These are phyloP conservation scores for Aspergillus brasiliensis DNA, from an alignment of 2,329 filamentous ascomycete genomes.

Conservation along the genomic window DNA sequence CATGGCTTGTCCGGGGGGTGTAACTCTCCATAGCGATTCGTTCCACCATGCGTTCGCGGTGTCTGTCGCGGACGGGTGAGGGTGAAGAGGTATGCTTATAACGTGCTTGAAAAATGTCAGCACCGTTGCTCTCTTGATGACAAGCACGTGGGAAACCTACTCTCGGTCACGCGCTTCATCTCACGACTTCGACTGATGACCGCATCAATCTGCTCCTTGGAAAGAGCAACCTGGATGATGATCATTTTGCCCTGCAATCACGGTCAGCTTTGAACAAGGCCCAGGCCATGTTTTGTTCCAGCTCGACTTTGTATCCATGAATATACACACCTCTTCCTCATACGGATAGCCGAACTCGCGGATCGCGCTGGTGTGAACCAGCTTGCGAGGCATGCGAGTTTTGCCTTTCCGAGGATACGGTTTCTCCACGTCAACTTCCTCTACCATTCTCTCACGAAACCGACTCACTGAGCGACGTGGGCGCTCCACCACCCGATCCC, in stretches of 20 bases:
- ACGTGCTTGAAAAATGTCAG: slow-evolving; percentile 23
- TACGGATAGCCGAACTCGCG: slow-evolving; percentile 85
- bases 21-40: slow-evolving; percentile 31
- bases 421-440: slow-evolving; percentile 41
- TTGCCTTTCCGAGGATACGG: slow-evolving; percentile 80
- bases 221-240: slow-evolving; percentile 79
- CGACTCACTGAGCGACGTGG: slow-evolving; percentile 50
- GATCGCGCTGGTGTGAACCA: slow-evolving; percentile 79
- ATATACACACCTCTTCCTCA: slow-evolving; percentile 71
- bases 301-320: background rate
- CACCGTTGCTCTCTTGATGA: background rate
- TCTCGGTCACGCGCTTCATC: slow-evolving; percentile 36
- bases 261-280: slow-evolving; percentile 1
- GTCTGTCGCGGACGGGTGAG: slow-evolving; percentile 27
- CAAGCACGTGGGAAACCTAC: slow-evolving; percentile 26
- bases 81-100: slow-evolving; percentile 24
- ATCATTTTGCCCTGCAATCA: slow-evolving; percentile 70
- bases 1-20: slow-evolving; percentile 31
- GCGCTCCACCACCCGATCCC: slow-evolving; percentile 55
- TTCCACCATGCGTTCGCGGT: slow-evolving; percentile 27
- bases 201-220: slow-evolving; percentile 89
- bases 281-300: background rate
- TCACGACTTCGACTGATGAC: slow-evolving; percentile 80
- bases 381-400: slow-evolving; percentile 78
- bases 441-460: slow-evolving; percentile 31